Percentiles rank a stretch among this genome's conserved stretches.
Evolutionary conservation across 139 green algal species (phyloP).

Genomic region (Tetradesmus lagerheimii): DNA sequence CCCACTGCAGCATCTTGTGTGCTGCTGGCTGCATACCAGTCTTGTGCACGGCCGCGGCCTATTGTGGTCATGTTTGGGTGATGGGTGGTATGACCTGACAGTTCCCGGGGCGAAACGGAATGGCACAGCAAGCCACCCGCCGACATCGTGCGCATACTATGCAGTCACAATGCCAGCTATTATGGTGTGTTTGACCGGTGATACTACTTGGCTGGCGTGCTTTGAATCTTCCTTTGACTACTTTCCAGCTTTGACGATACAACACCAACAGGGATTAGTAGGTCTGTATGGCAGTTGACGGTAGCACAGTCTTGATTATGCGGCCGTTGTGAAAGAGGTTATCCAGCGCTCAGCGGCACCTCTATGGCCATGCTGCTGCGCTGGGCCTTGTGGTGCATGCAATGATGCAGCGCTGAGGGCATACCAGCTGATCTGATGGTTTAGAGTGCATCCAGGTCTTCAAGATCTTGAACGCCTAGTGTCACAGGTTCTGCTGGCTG

Average conservation of each 20-base stretch:
- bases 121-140: too few species aligned
- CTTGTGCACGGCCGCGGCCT: not conserved
- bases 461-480: too few species aligned
- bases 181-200: not conserved
- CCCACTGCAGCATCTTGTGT: not conserved
- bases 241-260: not conserved
- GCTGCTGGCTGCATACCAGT: not conserved
- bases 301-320: not conserved
- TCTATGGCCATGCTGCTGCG: too few species aligned
- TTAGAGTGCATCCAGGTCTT: too few species aligned
- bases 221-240: not conserved
- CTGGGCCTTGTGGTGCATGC: too few species aligned
- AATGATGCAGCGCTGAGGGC: too few species aligned
- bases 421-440: too few species aligned
- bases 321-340: too few species aligned
- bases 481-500: too few species aligned
- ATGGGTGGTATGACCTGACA: not conserved
- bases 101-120: too few species aligned
- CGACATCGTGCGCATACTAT: too few species aligned
- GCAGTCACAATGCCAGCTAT: not conserved
- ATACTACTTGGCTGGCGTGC: not conserved
- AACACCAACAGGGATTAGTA: not conserved
- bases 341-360: too few species aligned
- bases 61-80: not conserved
- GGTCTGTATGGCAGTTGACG: not conserved